Conservation (phyloP, 176 grass and related monocot species). For the Phoenix roebelenii region DNA sequence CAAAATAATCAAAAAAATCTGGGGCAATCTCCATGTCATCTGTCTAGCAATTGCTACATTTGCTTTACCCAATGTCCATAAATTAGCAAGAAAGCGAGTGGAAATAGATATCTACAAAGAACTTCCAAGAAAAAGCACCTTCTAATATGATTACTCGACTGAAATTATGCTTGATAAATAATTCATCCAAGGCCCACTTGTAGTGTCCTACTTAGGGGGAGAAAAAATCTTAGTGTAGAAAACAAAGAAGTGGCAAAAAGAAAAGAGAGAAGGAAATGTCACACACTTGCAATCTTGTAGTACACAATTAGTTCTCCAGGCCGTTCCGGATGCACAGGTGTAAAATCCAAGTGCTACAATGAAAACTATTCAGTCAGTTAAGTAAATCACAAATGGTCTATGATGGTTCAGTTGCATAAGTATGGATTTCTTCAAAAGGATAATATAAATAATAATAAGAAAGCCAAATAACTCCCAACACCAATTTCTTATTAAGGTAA, state of each 20-base stretch:
- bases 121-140: conserved; percentile 39
- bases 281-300: conserved; percentile 98
- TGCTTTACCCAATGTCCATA: too few relatives aligned
- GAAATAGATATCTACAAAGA: too few relatives aligned
- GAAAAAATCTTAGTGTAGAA: too few relatives aligned
- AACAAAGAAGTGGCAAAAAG: not conserved
- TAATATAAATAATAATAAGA: too few relatives aligned
- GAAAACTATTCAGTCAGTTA: too few relatives aligned
- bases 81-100: too few relatives aligned
- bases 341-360: conserved; percentile 77
- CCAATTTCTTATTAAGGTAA: too few relatives aligned
- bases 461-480: too few relatives aligned
- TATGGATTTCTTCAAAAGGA: too few relatives aligned
- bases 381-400: too few relatives aligned
- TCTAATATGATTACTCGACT: conserved; percentile 89
- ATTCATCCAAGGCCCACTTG: conserved; percentile 91
- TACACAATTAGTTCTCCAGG: conserved; percentile 84
- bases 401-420: too few relatives aligned
- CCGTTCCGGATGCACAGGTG: conserved; percentile 81
- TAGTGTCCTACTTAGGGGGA: conserved; percentile 51
- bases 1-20: conserved; percentile 92
- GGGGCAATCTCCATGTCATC: conserved; percentile 99
- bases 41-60: conserved; percentile 22
- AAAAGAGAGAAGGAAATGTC: conserved; percentile 14
- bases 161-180: conserved; percentile 77